Percentiles rank a stretch among this genome's conserved stretches.
Conservation (phyloP, 1,284 basidiomycete species). For the Rhodotorula glutinis region DNA sequence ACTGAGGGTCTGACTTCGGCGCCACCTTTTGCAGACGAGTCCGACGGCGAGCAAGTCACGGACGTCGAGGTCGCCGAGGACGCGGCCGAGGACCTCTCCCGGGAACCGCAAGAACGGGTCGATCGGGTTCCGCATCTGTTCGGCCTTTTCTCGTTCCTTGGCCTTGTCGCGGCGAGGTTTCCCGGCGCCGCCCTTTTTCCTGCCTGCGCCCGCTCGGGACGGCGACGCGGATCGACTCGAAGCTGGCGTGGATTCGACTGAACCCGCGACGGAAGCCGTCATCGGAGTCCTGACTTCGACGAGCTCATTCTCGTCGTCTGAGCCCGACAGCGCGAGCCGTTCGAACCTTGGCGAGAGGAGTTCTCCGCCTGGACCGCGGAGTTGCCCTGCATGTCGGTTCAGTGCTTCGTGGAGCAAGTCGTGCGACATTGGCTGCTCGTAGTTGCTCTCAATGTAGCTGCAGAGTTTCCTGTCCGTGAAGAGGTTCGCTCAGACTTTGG, state of each 20-base stretch:
- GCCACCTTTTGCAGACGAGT: conserved; percentile 32
- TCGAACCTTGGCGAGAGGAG: conserved; percentile 13
- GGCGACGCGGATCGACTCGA: conserved; percentile 27
- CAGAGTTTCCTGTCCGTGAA: too few species aligned
- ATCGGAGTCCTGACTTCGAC: conserved; percentile 35
- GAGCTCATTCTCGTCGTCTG: conserved; percentile 27
- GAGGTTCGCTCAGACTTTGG: too few species aligned
- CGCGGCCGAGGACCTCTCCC: conserved; percentile 24
- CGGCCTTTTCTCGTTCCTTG: conserved; percentile 34
- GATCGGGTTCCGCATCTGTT: conserved; percentile 25
- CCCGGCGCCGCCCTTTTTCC: conserved; percentile 27
- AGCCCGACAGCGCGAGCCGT: conserved; percentile 8
- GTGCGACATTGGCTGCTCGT: conserved; percentile 8
- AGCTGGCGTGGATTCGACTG: conserved; percentile 15
- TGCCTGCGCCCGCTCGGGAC: conserved; percentile 1
- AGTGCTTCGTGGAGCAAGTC: conserved; percentile 34
- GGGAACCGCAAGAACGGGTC: conserved; percentile 37
- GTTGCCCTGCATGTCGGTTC: conserved; percentile 16
- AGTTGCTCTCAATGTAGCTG: neutral
- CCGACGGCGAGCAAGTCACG: conserved; percentile 27
- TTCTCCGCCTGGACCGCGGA: conserved; percentile 12
- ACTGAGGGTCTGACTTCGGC: conserved; percentile 34
- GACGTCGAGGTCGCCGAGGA: conserved; percentile 29
- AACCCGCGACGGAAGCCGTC: conserved; percentile 12
- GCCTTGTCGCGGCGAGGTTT: conserved; percentile 38